Percentiles rank a stretch among this genome's conserved stretches.
Evolutionary conservation across 108 stramenopile species (phyloP).

Genomic region (Pseudonitzschia multiseries): DNA sequence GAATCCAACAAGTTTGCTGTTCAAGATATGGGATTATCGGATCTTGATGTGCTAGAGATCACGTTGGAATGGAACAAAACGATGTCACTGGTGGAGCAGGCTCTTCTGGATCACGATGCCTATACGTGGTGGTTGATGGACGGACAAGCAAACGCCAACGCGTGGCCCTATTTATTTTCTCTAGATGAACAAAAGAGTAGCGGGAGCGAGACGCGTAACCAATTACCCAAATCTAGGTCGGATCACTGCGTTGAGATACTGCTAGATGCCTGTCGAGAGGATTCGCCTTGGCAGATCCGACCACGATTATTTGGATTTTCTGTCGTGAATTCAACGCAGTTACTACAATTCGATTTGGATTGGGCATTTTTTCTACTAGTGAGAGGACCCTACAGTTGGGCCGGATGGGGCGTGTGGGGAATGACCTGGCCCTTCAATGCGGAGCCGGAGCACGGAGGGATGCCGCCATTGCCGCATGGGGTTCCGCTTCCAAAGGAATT

Average conservation of each 20-base stretch:
- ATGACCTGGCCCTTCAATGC: conserved; percentile 16
- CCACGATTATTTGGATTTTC: conserved; percentile 16
- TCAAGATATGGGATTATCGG: conserved; percentile 28
- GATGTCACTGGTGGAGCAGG: conserved; percentile 19
- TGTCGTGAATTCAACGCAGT: not conserved
- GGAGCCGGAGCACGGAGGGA: conserved; percentile 3
- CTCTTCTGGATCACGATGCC: conserved; percentile 15
- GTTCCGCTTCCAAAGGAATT: conserved; percentile 8
- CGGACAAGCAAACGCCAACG: conserved; percentile 31
- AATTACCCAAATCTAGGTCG: not conserved
- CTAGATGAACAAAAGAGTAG: not conserved
- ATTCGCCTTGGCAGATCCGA: not conserved
- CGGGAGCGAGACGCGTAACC: not conserved
- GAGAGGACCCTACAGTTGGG: conserved; percentile 3
- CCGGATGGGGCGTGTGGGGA: conserved; percentile 2
- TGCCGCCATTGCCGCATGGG: conserved; percentile 1
- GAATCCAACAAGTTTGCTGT: conserved; percentile 21
- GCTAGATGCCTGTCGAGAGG: conserved; percentile 7
- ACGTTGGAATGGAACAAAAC: conserved; percentile 24
- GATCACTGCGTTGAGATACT: conserved; percentile 4
- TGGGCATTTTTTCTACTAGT: conserved; percentile 1
- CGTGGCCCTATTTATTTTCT: conserved; percentile 1
- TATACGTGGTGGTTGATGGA: conserved; percentile 39
- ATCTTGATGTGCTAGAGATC: conserved; percentile 24
- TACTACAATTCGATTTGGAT: not conserved